A percentile compares a stretch with the other conserved stretches of the same genome.
Evolutionary conservation across 2,329 filamentous ascomycete species (phyloP).

Genomic region (Zasmidium cellare): DNA sequence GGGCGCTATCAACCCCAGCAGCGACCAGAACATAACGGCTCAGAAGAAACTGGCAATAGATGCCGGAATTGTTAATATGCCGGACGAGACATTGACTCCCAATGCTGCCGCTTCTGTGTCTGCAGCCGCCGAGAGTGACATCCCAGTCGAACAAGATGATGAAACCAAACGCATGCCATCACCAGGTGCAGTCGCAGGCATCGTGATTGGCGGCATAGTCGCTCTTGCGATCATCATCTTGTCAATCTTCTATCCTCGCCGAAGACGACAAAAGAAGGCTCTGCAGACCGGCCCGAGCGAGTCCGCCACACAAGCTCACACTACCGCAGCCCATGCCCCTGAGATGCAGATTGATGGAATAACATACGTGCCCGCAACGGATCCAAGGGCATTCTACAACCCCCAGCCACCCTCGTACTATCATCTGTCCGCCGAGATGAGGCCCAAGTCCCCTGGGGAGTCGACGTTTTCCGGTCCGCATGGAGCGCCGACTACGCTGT

Average conservation of each 20-base stretch:
- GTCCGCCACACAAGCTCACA: neutral
- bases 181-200: constrained; percentile 2
- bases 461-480: neutral
- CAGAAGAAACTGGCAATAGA: constrained; percentile 27
- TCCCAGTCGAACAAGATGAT: neutral
- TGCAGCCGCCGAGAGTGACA: neutral
- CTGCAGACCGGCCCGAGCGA: neutral
- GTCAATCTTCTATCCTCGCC: neutral
- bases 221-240: neutral
- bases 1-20: constrained; percentile 67
- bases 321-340: neutral
- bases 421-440: neutral
- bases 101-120: constrained; percentile 4
- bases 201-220: neutral
- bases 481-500: neutral
- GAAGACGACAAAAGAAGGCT: neutral
- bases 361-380: constrained; percentile 1
- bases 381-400: neutral
- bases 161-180: neutral
- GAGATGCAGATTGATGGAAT: constrained; percentile 6
- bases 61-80: neutral
- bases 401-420: neutral
- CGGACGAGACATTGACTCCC: neutral
- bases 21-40: constrained; percentile 22
- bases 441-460: neutral